Conservation (phyloP, 108 stramenopile genomes). For the Cyclotella choctawhatcheeana region DNA sequence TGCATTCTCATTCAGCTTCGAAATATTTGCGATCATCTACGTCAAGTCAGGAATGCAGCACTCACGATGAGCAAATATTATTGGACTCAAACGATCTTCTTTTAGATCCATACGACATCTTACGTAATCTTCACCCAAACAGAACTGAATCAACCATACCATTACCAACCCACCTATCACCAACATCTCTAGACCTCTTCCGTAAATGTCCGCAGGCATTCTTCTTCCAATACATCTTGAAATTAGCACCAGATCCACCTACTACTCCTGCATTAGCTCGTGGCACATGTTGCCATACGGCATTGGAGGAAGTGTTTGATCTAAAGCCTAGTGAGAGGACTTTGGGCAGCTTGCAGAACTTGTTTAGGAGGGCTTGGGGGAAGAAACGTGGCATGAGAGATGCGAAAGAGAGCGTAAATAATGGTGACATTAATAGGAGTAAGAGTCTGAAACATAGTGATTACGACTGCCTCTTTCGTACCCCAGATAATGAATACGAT, state of each 20-base stretch:
- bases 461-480: slow-evolving; percentile 64
- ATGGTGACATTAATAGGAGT: neutral
- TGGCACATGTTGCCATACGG: slow-evolving; percentile 80
- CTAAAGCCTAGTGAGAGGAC: slow-evolving; percentile 74
- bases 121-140: slow-evolving; percentile 20
- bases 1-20: too few species aligned
- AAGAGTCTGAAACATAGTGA: slow-evolving; percentile 51
- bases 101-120: slow-evolving; percentile 40
- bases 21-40: neutral
- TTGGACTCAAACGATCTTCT: neutral
- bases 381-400: slow-evolving; percentile 22
- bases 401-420: neutral
- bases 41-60: neutral
- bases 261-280: slow-evolving; percentile 63
- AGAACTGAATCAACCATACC: slow-evolving; percentile 41
- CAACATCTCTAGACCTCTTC: slow-evolving; percentile 79
- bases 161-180: slow-evolving; percentile 72
- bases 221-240: slow-evolving; percentile 83
- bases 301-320: slow-evolving; percentile 86
- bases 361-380: slow-evolving; percentile 76
- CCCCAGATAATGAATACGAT: slow-evolving; percentile 13
- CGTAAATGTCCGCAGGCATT: slow-evolving; percentile 85
- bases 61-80: neutral
- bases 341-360: slow-evolving; percentile 72
- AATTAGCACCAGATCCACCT: slow-evolving; percentile 64